Base-by-base conservation (phyloP, 306 rosid species). In the Rosa multiflora region DNA sequence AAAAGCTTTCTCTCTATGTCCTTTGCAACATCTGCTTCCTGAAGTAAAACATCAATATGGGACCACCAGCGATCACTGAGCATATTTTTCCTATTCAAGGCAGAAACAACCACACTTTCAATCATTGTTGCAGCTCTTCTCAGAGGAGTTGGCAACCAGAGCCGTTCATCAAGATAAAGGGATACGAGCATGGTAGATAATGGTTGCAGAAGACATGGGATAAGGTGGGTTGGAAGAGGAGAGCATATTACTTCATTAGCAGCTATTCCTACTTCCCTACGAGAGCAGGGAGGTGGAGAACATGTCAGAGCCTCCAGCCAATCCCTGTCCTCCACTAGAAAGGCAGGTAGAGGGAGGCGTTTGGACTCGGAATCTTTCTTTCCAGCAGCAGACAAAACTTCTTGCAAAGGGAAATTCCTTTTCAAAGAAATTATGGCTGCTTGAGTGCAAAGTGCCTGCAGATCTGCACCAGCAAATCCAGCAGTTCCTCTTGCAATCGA, bases 381-480 rank as follows among this genome's bases (percentile, higher is more conserved):
- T 70, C 85, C 90, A 81, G 96, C 97, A 35, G 88, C 82, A 71
- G 96, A 86, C 73, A 95, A 76, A 79, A 91, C 86, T 80, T 89
- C 90, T 47, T 91, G 94, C 85, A 95, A 88, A 85, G 99, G 99
- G 73, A 95, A 95, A 81, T 91, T 95, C 82, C 99, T 91, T 89
- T 88, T 92, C 91, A 95, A 87, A 10, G 97, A 96, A 72, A 81
- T 91, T 39, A 95, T 85, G 55, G 97, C 99, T 48, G 98, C 99
- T 86, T 91, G 98, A 35, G 99, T 95, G 87, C 99, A 95, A 44
- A 95, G 99, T 79, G 99, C 98, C 86, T 92, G 99, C 82, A 95
- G 94, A 90, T 92, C 99, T 40, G 99, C 98, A 82, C 99, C 99
- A 72, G 99, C 99, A 87, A 85, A 95, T 73, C 98, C 99, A 63